Evolutionary conservation across 345 rosid species (phyloP).

Genomic region (Eucalyptus lansdowneana): DNA sequence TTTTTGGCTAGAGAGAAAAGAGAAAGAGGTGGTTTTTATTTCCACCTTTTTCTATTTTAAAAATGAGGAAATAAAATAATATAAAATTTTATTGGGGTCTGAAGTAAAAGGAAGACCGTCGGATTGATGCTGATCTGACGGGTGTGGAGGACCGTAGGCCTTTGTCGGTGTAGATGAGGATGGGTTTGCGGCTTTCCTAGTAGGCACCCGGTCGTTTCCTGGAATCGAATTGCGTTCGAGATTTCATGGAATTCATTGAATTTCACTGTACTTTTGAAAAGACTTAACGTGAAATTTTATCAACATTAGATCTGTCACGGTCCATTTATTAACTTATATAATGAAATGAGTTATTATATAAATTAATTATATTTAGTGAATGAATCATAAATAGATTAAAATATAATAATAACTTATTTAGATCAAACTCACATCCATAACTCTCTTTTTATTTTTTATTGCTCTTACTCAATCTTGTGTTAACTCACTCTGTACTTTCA

Average conservation of each 20-base stretch:
- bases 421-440: not conserved
- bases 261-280: not conserved
- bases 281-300: not conserved
- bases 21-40: not conserved
- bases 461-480: fast-evolving
- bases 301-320: not conserved
- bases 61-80: not conserved
- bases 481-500: fast-evolving
- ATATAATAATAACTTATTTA: not conserved
- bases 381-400: not conserved
- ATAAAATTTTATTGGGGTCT: not conserved
- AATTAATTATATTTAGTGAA: not conserved
- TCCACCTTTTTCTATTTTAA: not conserved
- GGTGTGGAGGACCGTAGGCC: not conserved
- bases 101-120: not conserved
- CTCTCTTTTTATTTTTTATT: fast-evolving
- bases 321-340: not conserved
- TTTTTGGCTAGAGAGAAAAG: not conserved
- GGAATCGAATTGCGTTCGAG: not conserved
- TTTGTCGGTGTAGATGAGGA: not conserved
- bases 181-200: not conserved
- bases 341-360: not conserved
- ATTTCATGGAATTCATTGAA: not conserved
- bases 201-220: not conserved
- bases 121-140: not conserved